Evolutionary conservation across 768 basidiomycete species (phyloP).

Genomic region (Mycena haematopus): DNA sequence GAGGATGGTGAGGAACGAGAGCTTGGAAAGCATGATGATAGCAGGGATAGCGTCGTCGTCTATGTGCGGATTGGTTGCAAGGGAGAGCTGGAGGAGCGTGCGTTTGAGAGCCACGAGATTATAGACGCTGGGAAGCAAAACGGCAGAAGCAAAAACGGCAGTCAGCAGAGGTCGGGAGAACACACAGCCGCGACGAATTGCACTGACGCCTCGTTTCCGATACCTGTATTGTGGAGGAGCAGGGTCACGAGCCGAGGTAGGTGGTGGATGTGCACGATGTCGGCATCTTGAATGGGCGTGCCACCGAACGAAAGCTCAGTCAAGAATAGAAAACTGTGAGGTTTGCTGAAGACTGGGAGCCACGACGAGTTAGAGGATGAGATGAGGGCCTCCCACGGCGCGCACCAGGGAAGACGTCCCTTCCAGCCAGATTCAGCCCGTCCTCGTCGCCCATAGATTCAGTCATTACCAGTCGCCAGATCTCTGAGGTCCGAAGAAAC

Average conservation of each 20-base stretch:
- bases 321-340: constrained; percentile 58
- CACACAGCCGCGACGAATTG: background rate
- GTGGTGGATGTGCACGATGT: constrained; percentile 59
- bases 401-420: constrained; percentile 52
- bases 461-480: constrained; percentile 51
- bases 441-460: constrained; percentile 54
- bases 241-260: constrained; percentile 57
- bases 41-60: constrained; percentile 64
- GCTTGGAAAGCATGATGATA: constrained; percentile 52
- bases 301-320: constrained; percentile 57
- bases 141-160: too few relatives aligned
- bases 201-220: constrained; percentile 67
- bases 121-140: constrained; percentile 54
- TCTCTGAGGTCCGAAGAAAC: constrained; percentile 52
- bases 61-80: constrained; percentile 59
- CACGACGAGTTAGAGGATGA: constrained; percentile 5
- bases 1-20: constrained; percentile 57
- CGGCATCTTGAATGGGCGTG: constrained; percentile 51
- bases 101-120: constrained; percentile 62
- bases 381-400: constrained; percentile 1
- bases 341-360: constrained; percentile 53
- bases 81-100: constrained; percentile 57
- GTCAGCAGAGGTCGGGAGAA: constrained; percentile 22
- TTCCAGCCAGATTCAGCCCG: constrained; percentile 55
- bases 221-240: constrained; percentile 56